Percentiles rank a stretch among this genome's conserved stretches.
phyloP scores from a whole-genome alignment of 139 green algal genomes.

The Closterium sp. region DNA sequence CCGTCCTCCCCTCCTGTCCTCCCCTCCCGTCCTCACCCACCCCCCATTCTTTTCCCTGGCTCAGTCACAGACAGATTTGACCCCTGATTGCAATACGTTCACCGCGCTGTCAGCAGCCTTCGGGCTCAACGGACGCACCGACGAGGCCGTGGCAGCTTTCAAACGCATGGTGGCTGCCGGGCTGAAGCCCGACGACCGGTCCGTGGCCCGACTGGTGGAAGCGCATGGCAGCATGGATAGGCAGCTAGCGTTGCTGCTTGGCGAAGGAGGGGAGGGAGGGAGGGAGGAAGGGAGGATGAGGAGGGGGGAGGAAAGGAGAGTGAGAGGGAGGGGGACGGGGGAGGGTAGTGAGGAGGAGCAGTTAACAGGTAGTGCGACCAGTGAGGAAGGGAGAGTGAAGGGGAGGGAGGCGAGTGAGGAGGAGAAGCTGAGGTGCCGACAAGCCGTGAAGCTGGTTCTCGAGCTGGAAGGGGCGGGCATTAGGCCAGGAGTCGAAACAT shows the following conservation, averaged over 20 bases:
- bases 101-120: constrained; percentile 22
- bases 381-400: not conserved
- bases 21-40: too few relatives aligned
- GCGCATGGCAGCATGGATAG: constrained; percentile 1
- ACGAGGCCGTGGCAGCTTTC: not conserved
- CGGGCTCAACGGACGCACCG: not conserved
- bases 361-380: too few relatives aligned
- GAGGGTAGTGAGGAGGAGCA: not conserved
- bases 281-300: not conserved
- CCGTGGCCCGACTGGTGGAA: constrained; percentile 8
- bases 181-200: not conserved
- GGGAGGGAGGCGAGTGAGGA: not conserved
- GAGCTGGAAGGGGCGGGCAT: not conserved
- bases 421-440: not conserved
- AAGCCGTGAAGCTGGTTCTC: constrained; percentile 19
- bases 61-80: not conserved
- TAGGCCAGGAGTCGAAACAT: constrained; percentile 11
- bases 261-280: not conserved
- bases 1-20: too few relatives aligned
- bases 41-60: constrained; percentile 10
- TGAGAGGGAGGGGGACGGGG: not conserved
- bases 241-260: not conserved
- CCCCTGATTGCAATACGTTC: not conserved
- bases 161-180: not conserved
- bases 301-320: not conserved